phyloP scores from a whole-genome alignment of 2,329 filamentous ascomycete species.

The Didymella pomorum region DNA sequence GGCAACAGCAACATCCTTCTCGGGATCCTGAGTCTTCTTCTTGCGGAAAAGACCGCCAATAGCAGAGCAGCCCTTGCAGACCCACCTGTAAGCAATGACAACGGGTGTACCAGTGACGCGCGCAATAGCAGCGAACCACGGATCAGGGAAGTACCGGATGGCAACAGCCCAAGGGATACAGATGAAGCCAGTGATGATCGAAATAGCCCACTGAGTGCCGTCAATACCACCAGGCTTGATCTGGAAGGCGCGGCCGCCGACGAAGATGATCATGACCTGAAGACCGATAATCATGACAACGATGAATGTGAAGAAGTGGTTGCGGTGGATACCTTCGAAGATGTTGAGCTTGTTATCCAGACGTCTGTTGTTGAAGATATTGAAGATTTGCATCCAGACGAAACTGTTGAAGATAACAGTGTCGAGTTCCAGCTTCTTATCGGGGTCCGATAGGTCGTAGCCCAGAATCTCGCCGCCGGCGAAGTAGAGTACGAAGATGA shows the following conservation, averaged over 20 bases:
- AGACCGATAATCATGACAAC: constrained; percentile 65
- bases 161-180: constrained; percentile 63
- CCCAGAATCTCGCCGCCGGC: constrained; percentile 64
- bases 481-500: constrained; percentile 69
- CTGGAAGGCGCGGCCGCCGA: constrained; percentile 64
- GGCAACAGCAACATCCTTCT: constrained; percentile 27
- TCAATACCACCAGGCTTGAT: constrained; percentile 58
- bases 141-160: constrained; percentile 62
- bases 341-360: constrained; percentile 70
- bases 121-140: constrained; percentile 38
- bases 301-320: constrained; percentile 66
- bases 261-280: constrained; percentile 66
- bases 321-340: constrained; percentile 64
- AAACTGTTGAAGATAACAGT: constrained; percentile 75
- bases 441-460: constrained; percentile 54
- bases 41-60: constrained; percentile 30
- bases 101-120: constrained; percentile 33
- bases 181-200: constrained; percentile 58
- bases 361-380: constrained; percentile 71
- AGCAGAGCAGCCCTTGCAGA: constrained; percentile 19
- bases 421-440: constrained; percentile 58
- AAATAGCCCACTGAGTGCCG: constrained; percentile 68
- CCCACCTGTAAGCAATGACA: constrained; percentile 32
- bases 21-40: constrained; percentile 18
- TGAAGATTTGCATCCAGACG: constrained; percentile 78